A percentile compares a stretch with the other conserved stretches of the same genome.
Evolutionary conservation across 371 early-diverging fungal genomes (phyloP).

Genomic region (Mucor irregularis): DNA sequence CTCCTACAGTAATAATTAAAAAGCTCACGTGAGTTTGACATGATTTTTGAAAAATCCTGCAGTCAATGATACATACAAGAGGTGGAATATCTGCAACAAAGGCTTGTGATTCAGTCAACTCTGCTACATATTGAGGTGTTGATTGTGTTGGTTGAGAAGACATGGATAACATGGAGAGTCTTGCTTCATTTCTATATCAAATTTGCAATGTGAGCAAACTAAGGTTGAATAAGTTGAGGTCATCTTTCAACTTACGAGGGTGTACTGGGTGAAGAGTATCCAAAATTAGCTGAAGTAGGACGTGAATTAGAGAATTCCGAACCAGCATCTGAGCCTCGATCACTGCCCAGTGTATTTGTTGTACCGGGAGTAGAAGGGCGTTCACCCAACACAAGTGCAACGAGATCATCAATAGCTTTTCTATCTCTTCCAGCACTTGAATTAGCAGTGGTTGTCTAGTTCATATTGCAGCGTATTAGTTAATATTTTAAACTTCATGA

Average conservation of each 20-base stretch:
- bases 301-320: slow-evolving; percentile 50
- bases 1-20: slow-evolving; percentile 53
- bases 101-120: slow-evolving; percentile 65
- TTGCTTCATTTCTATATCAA: slow-evolving; percentile 14
- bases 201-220: too few species aligned
- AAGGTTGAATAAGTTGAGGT: too few species aligned
- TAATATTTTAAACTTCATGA: too few species aligned
- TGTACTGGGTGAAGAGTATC: slow-evolving; percentile 46
- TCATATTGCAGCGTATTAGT: too few species aligned
- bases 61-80: slow-evolving; percentile 44
- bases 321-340: slow-evolving; percentile 57
- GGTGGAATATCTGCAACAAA: slow-evolving; percentile 84
- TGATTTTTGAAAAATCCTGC: background rate
- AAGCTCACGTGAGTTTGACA: background rate
- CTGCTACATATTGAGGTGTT: slow-evolving; percentile 47
- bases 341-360: slow-evolving; percentile 42
- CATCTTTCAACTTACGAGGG: slow-evolving; percentile 35
- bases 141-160: slow-evolving; percentile 29
- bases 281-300: slow-evolving; percentile 42
- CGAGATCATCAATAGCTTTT: slow-evolving; percentile 80
- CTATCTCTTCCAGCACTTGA: slow-evolving; percentile 35
- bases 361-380: slow-evolving; percentile 58
- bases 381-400: slow-evolving; percentile 80
- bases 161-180: slow-evolving; percentile 32
- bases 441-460: slow-evolving; percentile 12